These are phyloP conservation scores for Epithemia pelagica DNA, from an alignment of 108 stramenopile genomes.

Conservation along the genomic window DNA sequence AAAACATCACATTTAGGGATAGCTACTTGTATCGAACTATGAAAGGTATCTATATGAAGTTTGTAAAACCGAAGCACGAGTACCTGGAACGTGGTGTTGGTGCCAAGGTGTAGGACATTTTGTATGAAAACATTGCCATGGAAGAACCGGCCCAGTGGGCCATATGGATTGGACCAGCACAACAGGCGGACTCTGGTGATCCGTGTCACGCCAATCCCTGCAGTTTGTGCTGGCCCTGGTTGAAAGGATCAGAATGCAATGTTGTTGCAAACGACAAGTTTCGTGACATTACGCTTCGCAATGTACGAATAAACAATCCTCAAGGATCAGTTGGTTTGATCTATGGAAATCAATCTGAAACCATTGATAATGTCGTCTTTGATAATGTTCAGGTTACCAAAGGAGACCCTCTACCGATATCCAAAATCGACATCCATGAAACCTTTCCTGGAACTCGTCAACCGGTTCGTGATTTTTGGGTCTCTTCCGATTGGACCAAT, in stretches of 20 bases:
- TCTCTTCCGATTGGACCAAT: too few species aligned
- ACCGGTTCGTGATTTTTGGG: conserved; percentile 8
- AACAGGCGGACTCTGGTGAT: conserved; percentile 22
- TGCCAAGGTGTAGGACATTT: conserved; percentile 29
- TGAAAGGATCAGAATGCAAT: conserved; percentile 18
- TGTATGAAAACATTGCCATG: conserved; percentile 39
- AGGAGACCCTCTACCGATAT: background rate
- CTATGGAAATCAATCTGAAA: conserved; percentile 7
- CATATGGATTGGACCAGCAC: conserved; percentile 63
- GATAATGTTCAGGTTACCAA: conserved; percentile 15
- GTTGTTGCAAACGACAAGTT: conserved; percentile 5
- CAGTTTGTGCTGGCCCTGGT: conserved; percentile 29
- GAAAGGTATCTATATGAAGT: conserved; percentile 62
- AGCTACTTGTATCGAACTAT: conserved; percentile 24
- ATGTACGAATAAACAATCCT: conserved; percentile 21
- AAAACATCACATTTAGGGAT: conserved; percentile 52
- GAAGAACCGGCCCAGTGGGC: conserved; percentile 36
- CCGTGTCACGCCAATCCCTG: conserved; percentile 34
- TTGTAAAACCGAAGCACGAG: conserved; percentile 5
- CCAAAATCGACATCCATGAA: background rate
- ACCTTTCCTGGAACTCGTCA: conserved; percentile 3
- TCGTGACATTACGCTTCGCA: conserved; percentile 19
- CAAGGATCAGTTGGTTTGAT: conserved; percentile 21
- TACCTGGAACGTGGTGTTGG: background rate
- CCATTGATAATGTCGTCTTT: conserved; percentile 19